These are phyloP conservation scores for Dactylonectria macrodidyma DNA, from an alignment of 2,329 filamentous ascomycete species.

Conservation along the genomic window DNA sequence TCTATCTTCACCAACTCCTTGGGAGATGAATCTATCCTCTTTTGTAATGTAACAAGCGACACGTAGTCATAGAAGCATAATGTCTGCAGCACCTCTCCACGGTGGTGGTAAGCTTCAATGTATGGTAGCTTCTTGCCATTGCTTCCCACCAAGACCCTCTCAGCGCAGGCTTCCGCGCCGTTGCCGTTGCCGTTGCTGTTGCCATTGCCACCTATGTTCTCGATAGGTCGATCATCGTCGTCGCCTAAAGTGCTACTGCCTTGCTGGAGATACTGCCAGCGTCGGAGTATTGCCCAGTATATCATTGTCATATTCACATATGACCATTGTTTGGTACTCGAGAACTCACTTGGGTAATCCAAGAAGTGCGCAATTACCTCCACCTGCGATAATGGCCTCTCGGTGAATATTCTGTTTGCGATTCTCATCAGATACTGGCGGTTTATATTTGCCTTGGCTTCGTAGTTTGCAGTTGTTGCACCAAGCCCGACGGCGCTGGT, in stretches of 20 bases:
- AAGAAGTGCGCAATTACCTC: too few relatives aligned
- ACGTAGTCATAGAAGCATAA: too few relatives aligned
- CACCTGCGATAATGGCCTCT: too few relatives aligned
- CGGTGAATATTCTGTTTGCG: too few relatives aligned
- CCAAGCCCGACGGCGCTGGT: too few relatives aligned
- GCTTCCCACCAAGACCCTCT: conserved; percentile 9
- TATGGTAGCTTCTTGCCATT: conserved; percentile 6
- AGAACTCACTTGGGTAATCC: too few relatives aligned
- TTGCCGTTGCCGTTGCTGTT: too few relatives aligned
- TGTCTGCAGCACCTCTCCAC: neutral
- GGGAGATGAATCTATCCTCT: neutral
- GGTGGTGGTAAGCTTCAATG: conserved; percentile 17
- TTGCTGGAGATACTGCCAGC: conserved; percentile 5
- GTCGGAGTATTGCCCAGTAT: conserved; percentile 16
- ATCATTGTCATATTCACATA: conserved; percentile 22
- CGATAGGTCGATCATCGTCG: neutral
- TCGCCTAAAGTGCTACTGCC: neutral
- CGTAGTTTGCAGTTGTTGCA: too few relatives aligned
- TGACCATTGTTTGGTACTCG: conserved; percentile 17
- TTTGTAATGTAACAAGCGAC: conserved; percentile 4
- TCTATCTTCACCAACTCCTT: conserved; percentile 13
- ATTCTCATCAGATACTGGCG: too few relatives aligned
- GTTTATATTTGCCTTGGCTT: too few relatives aligned
- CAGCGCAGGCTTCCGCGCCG: too few relatives aligned
- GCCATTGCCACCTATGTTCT: neutral